Evolutionary conservation across 495 filamentous ascomycete species (phyloP).

Genomic region (Symbiotaphrina buchneri): DNA sequence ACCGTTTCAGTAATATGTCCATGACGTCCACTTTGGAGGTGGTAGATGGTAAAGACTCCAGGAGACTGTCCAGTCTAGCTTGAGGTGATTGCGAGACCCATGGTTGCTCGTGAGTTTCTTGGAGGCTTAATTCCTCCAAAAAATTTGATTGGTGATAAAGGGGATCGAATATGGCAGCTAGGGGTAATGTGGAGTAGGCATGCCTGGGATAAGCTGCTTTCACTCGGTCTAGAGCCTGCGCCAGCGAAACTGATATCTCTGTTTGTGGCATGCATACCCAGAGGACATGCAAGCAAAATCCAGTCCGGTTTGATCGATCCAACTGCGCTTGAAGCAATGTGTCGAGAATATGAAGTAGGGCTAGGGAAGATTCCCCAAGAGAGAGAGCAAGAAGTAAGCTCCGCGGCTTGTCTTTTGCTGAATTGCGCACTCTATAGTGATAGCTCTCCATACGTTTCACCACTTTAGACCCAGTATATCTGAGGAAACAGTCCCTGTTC

Average conservation of each 20-base stretch:
- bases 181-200: conserved; percentile 24
- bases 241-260: conserved; percentile 1
- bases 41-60: conserved; percentile 36
- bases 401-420: conserved; percentile 16
- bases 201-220: conserved; percentile 33
- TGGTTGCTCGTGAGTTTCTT: conserved; percentile 9
- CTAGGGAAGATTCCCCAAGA: conserved; percentile 61
- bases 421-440: conserved; percentile 17
- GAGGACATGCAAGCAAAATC: conserved; percentile 44
- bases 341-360: conserved; percentile 54
- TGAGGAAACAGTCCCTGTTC: conserved; percentile 47
- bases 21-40: conserved; percentile 60
- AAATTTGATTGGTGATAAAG: conserved; percentile 14
- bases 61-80: conserved; percentile 25
- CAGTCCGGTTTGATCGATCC: conserved; percentile 26
- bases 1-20: conserved; percentile 38
- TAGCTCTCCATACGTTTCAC: conserved; percentile 57
- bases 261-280: conserved; percentile 30
- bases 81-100: conserved; percentile 6
- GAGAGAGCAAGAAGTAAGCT: conserved; percentile 60
- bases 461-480: conserved; percentile 53
- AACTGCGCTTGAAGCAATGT: conserved; percentile 37
- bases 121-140: conserved; percentile 8
- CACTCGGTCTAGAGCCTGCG: conserved; percentile 7
- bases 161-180: conserved; percentile 29